These are phyloP conservation scores for Tolypocladium album DNA, from an alignment of 2,329 filamentous ascomycete genomes.

Conservation along the genomic window DNA sequence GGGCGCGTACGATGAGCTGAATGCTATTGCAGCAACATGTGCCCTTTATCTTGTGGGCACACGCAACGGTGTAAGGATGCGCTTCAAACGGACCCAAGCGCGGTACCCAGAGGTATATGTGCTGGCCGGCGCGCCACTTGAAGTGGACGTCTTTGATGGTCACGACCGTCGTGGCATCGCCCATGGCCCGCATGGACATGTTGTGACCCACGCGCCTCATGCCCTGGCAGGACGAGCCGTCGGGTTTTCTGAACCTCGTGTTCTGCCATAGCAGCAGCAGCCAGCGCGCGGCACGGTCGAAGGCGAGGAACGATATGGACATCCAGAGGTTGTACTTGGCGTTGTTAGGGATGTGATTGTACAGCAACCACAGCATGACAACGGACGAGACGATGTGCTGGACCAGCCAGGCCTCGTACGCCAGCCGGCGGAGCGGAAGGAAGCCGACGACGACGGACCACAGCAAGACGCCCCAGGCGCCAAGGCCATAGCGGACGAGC, in stretches of 20 bases:
- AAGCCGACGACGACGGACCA: conserved; percentile 57
- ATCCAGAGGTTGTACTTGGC: conserved; percentile 57
- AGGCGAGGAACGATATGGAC: conserved; percentile 48
- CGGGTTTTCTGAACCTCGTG: conserved; percentile 27
- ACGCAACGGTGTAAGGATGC: conserved; percentile 53
- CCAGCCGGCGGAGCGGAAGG: conserved; percentile 51
- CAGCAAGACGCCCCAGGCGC: conserved; percentile 52
- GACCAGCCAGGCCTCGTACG: conserved; percentile 59
- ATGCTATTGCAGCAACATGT: conserved; percentile 48
- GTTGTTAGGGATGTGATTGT: conserved; percentile 49
- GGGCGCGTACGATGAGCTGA: conserved; percentile 45
- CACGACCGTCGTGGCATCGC: conserved; percentile 42
- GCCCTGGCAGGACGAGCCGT: conserved; percentile 32
- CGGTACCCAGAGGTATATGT: conserved; percentile 51
- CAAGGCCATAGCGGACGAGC: conserved; percentile 56
- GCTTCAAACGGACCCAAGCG: conserved; percentile 41
- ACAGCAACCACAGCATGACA: conserved; percentile 51
- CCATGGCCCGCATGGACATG: conserved; percentile 35
- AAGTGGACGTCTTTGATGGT: conserved; percentile 51
- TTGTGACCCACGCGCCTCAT: conserved; percentile 41
- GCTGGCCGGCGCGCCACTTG: conserved; percentile 47
- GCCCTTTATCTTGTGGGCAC: conserved; percentile 36
- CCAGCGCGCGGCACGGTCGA: conserved; percentile 48
- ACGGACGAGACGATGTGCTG: conserved; percentile 56
- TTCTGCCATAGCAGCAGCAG: conserved; percentile 41